A percentile compares a stretch with the other conserved stretches of the same genome.
These are phyloP conservation scores for Talaromyces marneffei DNA, from an alignment of 2,329 filamentous ascomycete genomes.

Conservation along the genomic window DNA sequence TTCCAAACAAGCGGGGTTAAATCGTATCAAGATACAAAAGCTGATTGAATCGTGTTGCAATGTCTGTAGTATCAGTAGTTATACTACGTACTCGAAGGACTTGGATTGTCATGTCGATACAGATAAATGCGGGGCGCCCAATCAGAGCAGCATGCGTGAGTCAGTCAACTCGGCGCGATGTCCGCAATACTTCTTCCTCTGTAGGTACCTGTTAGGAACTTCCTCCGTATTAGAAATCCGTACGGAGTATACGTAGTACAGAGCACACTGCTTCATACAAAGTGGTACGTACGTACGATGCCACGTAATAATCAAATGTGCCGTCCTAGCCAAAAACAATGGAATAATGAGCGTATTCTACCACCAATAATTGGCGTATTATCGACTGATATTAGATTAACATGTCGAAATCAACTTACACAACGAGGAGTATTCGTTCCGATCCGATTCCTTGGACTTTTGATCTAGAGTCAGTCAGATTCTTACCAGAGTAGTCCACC, in stretches of 20 bases:
- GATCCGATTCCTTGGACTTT: constrained; percentile 1
- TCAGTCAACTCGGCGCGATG: background rate
- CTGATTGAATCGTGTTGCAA: background rate
- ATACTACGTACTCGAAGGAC: too few species aligned
- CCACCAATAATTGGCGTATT: background rate
- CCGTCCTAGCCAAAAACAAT: background rate
- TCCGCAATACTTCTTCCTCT: background rate
- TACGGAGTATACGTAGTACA: too few species aligned
- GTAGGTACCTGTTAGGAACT: too few species aligned
- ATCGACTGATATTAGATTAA: background rate
- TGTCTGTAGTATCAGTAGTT: too few species aligned
- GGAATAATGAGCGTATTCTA: background rate
- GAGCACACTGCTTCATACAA: too few species aligned
- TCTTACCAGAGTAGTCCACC: too few species aligned
- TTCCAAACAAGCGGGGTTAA: background rate
- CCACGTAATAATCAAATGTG: background rate
- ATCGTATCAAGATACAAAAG: background rate
- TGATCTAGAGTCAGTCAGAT: background rate
- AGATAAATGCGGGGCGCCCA: background rate
- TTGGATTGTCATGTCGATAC: background rate
- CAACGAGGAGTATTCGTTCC: background rate
- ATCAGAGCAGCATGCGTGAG: background rate
- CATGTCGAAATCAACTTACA: background rate
- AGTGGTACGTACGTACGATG: background rate
- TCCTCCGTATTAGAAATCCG: too few species aligned